phyloP scores from a whole-genome alignment of 139 green algal species.

The Chlamydomonas sphaeroides region DNA sequence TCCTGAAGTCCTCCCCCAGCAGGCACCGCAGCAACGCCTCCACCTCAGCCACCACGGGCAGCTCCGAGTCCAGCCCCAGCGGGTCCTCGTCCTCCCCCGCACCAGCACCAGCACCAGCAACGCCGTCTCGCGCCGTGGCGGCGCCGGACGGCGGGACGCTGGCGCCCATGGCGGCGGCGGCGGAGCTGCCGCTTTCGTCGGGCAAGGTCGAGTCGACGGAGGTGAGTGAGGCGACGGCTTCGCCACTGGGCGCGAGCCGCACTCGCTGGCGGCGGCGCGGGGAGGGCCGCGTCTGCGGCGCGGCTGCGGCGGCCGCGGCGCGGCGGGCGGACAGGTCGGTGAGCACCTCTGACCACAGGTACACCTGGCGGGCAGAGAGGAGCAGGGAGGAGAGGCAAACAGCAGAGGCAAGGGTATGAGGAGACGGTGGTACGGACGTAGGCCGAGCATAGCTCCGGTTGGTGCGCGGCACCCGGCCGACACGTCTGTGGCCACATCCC shows the following conservation, averaged over 20 bases:
- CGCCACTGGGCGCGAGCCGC: background rate
- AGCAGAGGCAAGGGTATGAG: background rate
- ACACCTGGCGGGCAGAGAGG: background rate
- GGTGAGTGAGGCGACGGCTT: background rate
- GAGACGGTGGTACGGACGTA: no score
- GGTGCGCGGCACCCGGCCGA: no score
- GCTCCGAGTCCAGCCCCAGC: constrained; percentile 22
- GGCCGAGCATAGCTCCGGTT: no score
- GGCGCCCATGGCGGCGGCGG: background rate
- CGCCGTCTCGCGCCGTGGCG: background rate
- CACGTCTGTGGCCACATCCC: no score
- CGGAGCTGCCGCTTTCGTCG: no score
- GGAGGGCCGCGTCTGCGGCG: background rate
- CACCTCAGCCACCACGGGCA: background rate
- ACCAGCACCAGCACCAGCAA: no score
- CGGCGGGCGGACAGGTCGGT: constrained; percentile 7
- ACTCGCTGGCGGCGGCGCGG: background rate
- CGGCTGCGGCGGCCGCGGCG: background rate
- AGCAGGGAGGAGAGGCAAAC: background rate
- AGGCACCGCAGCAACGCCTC: background rate
- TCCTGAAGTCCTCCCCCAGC: constrained; percentile 32
- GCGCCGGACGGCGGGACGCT: background rate
- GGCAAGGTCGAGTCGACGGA: background rate
- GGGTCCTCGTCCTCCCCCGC: background rate
- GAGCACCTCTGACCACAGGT: constrained; percentile 32